phyloP scores from a whole-genome alignment of 2,329 filamentous ascomycete genomes.

The Colletotrichum sp. region DNA sequence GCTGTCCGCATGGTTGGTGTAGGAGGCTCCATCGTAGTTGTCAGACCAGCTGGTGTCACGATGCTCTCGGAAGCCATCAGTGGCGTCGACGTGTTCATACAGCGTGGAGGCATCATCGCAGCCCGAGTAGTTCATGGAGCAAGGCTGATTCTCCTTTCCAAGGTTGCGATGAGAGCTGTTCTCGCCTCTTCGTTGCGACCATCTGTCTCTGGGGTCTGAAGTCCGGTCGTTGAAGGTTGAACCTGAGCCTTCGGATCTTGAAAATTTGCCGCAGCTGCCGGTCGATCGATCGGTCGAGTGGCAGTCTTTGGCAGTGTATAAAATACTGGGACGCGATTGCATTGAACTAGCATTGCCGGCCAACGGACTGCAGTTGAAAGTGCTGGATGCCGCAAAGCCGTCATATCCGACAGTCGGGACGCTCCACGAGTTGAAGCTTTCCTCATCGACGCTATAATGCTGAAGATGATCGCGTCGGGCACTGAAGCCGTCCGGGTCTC shows the following conservation, averaged over 20 bases:
- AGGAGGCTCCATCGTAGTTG: not conserved
- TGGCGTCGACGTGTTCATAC: not conserved
- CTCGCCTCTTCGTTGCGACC: not conserved
- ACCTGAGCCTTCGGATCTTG: not conserved
- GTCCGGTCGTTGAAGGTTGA: not conserved
- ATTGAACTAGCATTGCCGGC: not conserved
- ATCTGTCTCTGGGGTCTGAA: not conserved
- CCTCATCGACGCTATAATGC: not conserved
- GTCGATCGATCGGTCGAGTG: not conserved
- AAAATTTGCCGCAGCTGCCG: not conserved
- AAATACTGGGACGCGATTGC: not conserved
- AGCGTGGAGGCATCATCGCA: not conserved
- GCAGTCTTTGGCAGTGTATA: not conserved
- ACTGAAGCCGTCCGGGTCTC: slow-evolving; percentile 6
- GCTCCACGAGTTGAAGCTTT: slow-evolving; percentile 19
- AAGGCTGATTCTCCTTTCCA: slow-evolving; percentile 10
- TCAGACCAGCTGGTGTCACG: not conserved
- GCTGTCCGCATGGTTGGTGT: not conserved
- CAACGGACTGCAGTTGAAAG: not conserved
- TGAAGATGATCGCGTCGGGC: not conserved
- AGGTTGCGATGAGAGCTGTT: not conserved
- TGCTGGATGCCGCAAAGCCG: not conserved
- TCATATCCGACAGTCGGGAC: not conserved
- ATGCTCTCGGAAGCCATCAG: not conserved
- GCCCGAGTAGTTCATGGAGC: not conserved